Evolutionary conservation across 441 rosid species (phyloP), one percentile per base, ranked within the genome.

Genomic region (Arabidopsis lyrata): DNA sequence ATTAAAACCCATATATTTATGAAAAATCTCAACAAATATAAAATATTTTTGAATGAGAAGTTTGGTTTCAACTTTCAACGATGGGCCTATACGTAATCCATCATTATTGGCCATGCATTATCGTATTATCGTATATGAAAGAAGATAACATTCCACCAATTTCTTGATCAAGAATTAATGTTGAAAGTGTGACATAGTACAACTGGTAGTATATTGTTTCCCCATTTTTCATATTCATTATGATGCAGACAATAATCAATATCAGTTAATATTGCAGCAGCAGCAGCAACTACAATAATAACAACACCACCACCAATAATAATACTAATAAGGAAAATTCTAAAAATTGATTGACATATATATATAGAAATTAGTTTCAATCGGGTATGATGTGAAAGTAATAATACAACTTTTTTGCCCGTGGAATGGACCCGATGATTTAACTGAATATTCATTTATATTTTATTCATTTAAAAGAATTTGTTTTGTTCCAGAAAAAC

Each of bases 141-240:
- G 68, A 65, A 65, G 48, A 50, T 77, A 77, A 65, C 68, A 77
- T 65, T 58, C 80, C 76, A 71, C 68, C 73, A 65, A 65, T 59
- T 39, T 22, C 16, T 65, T 58, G 63, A 77, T 77, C 68, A 66
- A 77, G 55, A 77, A 50, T 71, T 50, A 65, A 77, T 71, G 59
- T 52, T 59, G 68, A 77, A 65, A 71, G 80, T 65, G 58, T 49
- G 48, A 64, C 80, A 42, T 59, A 32, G 73, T 71, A 52, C 80
- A 71, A 65, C 65, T 59, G 49, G 59, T 77, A 59, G 6, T 38
- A 64, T 58, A 58, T 57, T 41, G 70, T 45, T 70, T 42, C 54
- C 60, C 71, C 55, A 35, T 34, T 70, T 75, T 50, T 50, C 27
- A 36, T 65, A 52, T 65, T 66, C 42, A 77, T 65, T 50, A 58